Evolutionary conservation across 2,329 filamentous ascomycete genomes (phyloP).

Genomic region (Neophaeococcomyces mojaviensis): DNA sequence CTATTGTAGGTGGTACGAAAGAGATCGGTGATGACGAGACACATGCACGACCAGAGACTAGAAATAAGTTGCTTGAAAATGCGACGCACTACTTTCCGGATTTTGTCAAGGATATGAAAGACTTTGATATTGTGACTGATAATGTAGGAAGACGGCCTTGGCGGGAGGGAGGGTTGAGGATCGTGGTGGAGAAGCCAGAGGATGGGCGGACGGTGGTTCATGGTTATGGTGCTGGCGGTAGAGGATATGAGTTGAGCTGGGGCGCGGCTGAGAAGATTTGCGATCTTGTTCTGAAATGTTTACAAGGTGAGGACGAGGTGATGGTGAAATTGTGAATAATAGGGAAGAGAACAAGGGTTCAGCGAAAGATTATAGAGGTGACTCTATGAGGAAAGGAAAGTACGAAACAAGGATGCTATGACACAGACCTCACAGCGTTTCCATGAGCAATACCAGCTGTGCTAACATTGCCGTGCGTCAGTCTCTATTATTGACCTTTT

Average conservation of each 20-base stretch:
- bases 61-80: conserved; percentile 41
- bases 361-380: too few species aligned
- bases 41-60: conserved; percentile 40
- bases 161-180: conserved; percentile 41
- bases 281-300: conserved; percentile 8
- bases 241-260: conserved; percentile 57
- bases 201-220: conserved; percentile 38
- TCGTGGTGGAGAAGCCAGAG: conserved; percentile 43
- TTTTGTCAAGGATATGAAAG: conserved; percentile 26
- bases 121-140: conserved; percentile 39
- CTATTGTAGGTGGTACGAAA: conserved; percentile 60
- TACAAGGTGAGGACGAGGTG: background rate
- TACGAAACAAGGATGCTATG: too few species aligned
- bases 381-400: too few species aligned
- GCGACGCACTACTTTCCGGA: conserved; percentile 37
- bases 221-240: conserved; percentile 54
- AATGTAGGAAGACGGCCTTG: conserved; percentile 40
- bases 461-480: too few species aligned
- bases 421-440: too few species aligned
- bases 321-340: too few species aligned
- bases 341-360: too few species aligned
- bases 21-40: conserved; percentile 51
- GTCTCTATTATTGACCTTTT: too few species aligned
- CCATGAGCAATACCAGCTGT: too few species aligned
- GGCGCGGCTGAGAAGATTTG: conserved; percentile 41